Percentiles rank a stretch among this genome's conserved stretches.
phyloP scores from a whole-genome alignment of 139 green algal species.

The Chlorella sp. region DNA sequence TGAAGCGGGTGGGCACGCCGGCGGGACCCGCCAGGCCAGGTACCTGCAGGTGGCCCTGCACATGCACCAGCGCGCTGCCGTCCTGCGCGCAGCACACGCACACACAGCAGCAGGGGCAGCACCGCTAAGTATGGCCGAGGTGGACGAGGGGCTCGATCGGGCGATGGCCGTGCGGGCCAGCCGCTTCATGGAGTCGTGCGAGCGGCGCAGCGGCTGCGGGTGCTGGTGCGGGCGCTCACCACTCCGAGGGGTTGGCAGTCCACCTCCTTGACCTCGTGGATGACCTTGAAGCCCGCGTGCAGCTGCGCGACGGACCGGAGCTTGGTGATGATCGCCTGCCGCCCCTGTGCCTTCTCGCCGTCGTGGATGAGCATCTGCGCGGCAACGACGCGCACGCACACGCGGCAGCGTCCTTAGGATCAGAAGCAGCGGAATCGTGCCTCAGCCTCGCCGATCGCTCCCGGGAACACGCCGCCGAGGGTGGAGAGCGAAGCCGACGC shows the following conservation, averaged over 20 bases:
- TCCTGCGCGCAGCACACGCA: no score
- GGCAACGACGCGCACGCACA: neutral
- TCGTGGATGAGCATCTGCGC: slow-evolving; percentile 44
- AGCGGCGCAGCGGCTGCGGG: no score
- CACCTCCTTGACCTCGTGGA: slow-evolving; percentile 33
- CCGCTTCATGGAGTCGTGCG: no score
- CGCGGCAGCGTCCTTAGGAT: neutral
- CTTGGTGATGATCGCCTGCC: slow-evolving; percentile 40
- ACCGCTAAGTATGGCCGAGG: no score
- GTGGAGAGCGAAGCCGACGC: no score
- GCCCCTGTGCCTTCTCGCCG: slow-evolving; percentile 27
- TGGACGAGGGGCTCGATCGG: no score
- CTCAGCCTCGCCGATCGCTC: no score
- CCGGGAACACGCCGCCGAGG: no score
- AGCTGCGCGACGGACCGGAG: slow-evolving; percentile 27
- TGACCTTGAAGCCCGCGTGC: slow-evolving; percentile 25
- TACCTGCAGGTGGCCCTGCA: neutral
- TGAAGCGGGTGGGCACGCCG: slow-evolving; percentile 22
- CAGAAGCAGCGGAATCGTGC: no score
- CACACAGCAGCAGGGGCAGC: no score
- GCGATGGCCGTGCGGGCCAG: no score
- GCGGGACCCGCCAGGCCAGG: neutral
- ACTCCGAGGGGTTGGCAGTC: slow-evolving; percentile 40
- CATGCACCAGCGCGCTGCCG: neutral
- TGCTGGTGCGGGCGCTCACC: no score